A percentile compares a stretch with the other conserved stretches of the same genome.
phyloP scores from a whole-genome alignment of 2,329 filamentous ascomycete genomes.

The Alternaria triticina region DNA sequence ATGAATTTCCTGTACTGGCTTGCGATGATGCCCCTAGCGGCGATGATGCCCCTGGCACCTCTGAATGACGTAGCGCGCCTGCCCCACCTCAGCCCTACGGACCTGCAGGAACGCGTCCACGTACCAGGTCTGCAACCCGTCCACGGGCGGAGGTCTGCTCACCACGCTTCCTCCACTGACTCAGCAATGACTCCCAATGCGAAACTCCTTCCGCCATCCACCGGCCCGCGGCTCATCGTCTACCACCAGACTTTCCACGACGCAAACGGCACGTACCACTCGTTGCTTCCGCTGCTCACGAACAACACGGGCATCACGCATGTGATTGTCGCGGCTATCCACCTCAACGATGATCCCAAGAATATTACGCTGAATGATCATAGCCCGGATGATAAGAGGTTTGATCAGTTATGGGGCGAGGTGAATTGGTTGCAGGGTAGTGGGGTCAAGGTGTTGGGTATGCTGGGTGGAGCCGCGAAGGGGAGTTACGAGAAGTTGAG shows the following conservation, averaged over 20 bases:
- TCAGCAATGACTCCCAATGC: conserved; percentile 38
- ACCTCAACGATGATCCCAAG: conserved; percentile 73
- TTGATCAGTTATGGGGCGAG: conserved; percentile 79
- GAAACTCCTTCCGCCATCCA: conserved; percentile 42
- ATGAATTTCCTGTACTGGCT: background rate
- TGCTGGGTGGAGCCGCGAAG: conserved; percentile 84
- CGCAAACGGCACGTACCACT: conserved; percentile 61
- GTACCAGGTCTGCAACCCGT: conserved; percentile 5
- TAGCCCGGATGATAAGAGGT: conserved; percentile 69
- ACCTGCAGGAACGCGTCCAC: conserved; percentile 17
- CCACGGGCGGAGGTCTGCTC: background rate
- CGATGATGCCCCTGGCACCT: background rate
- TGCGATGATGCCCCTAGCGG: conserved; percentile 9
- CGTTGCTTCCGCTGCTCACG: conserved; percentile 66
- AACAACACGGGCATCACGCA: conserved; percentile 73
- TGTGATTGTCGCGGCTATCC: conserved; percentile 84
- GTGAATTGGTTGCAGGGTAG: conserved; percentile 71
- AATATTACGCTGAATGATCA: conserved; percentile 83
- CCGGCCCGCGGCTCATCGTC: conserved; percentile 56
- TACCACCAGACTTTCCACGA: conserved; percentile 72
- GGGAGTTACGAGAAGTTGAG: conserved; percentile 68
- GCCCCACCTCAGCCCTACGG: conserved; percentile 41
- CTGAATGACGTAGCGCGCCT: conserved; percentile 27
- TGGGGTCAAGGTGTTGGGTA: conserved; percentile 81
- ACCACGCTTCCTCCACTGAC: background rate